A percentile compares a stretch with the other conserved stretches of the same genome.
phyloP scores from a whole-genome alignment of 148 eudicot species.

The Tetragonia tetragonoides region DNA sequence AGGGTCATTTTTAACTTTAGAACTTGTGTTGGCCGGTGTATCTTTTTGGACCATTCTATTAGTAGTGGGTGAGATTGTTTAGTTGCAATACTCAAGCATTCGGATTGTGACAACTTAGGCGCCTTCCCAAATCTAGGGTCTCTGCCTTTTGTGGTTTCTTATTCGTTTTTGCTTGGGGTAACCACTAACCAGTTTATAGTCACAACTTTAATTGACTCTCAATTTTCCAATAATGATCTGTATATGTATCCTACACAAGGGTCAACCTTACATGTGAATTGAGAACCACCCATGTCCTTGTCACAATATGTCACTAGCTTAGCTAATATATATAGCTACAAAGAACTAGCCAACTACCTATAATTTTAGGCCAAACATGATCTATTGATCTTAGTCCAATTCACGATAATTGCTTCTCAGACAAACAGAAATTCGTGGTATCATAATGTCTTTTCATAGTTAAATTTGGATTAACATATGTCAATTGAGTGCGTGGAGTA shows the following conservation, averaged over 20 bases:
- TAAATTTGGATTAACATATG: too few relatives aligned
- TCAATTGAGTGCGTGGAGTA: too few relatives aligned
- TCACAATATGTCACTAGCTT: background rate
- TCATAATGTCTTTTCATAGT: background rate
- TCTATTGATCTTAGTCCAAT: background rate
- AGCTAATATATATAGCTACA: background rate
- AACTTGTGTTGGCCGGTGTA: too few relatives aligned
- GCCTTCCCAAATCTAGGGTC: conserved; percentile 4
- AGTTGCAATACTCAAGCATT: background rate
- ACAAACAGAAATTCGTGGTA: background rate
- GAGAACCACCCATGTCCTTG: conserved; percentile 10
- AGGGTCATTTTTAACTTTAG: too few relatives aligned
- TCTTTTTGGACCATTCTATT: background rate
- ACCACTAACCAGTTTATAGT: background rate
- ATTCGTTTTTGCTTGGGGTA: background rate
- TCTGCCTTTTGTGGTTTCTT: background rate
- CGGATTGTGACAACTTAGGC: background rate
- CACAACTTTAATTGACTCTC: background rate
- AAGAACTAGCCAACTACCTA: too few relatives aligned
- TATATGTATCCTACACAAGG: background rate
- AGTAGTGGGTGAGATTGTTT: background rate
- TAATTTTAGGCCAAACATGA: background rate
- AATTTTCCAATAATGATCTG: background rate
- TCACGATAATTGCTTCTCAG: background rate
- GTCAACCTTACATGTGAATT: background rate